phyloP scores from a whole-genome alignment of 768 basidiomycete species.

The Rhodotorula diobovata region DNA sequence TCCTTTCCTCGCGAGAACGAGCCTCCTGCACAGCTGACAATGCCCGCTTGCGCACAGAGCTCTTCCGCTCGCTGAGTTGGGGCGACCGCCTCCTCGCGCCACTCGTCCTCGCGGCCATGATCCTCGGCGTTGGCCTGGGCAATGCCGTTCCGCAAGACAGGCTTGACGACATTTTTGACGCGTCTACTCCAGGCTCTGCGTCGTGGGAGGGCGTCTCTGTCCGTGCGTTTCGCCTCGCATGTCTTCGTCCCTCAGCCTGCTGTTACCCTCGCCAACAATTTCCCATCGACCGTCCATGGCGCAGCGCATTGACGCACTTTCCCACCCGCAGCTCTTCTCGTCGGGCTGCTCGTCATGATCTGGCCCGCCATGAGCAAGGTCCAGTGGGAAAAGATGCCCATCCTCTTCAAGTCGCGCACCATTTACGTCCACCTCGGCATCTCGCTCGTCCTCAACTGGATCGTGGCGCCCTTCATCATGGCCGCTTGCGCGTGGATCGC shows the following conservation, averaged over 20 bases:
- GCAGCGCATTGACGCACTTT: background rate
- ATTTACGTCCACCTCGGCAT: conserved; percentile 67
- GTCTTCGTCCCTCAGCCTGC: background rate
- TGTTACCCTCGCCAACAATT: too few relatives aligned
- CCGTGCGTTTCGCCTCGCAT: conserved; percentile 54
- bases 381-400: conserved; percentile 66
- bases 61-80: conserved; percentile 50
- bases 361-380: conserved; percentile 66
- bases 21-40: background rate
- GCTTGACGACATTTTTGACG: conserved; percentile 47
- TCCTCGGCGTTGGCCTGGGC: conserved; percentile 69
- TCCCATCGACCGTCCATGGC: too few relatives aligned
- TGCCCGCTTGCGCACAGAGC: background rate
- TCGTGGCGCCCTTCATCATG: conserved; percentile 77
- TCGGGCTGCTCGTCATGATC: conserved; percentile 82
- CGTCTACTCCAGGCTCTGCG: conserved; percentile 60
- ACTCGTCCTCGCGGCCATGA: conserved; percentile 66
- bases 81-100: conserved; percentile 63
- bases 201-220: conserved; percentile 68
- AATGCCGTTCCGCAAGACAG: conserved; percentile 50
- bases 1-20: background rate
- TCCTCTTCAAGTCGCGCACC: conserved; percentile 54
- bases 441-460: conserved; percentile 63
- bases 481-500: conserved; percentile 80
- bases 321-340: conserved; percentile 60